Evolutionary conservation across 1,284 basidiomycete genomes (phyloP).

Genomic region (Leccinum cinnamomeum): DNA sequence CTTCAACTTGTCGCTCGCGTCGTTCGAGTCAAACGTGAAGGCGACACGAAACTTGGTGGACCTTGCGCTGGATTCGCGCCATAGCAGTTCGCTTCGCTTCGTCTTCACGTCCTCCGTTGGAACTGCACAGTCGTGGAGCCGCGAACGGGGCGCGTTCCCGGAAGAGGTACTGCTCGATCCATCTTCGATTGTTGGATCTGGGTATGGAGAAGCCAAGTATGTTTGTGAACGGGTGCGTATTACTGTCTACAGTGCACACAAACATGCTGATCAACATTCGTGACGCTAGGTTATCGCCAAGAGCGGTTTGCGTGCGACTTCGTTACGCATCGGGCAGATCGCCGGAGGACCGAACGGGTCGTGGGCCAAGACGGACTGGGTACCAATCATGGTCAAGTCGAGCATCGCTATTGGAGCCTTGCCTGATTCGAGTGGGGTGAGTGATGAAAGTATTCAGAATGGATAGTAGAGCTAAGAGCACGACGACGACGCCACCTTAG

Average conservation of each 20-base stretch:
- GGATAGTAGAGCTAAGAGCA: slow-evolving; percentile 1
- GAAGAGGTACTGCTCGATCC: slow-evolving; percentile 11
- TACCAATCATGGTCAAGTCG: slow-evolving; percentile 35
- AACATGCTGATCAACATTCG: background rate
- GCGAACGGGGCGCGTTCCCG: slow-evolving; percentile 3
- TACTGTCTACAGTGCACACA: background rate
- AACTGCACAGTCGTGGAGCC: slow-evolving; percentile 8
- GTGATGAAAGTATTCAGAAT: background rate
- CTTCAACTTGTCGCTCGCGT: slow-evolving; percentile 11
- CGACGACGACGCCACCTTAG: slow-evolving; percentile 6
- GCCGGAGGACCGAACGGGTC: slow-evolving; percentile 29
- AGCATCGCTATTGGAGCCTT: slow-evolving; percentile 24
- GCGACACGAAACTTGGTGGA: slow-evolving; percentile 10
- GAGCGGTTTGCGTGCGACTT: slow-evolving; percentile 26
- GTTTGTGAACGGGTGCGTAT: slow-evolving; percentile 11
- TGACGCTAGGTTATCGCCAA: slow-evolving; percentile 24
- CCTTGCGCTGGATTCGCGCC: slow-evolving; percentile 6
- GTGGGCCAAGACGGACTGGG: slow-evolving; percentile 37
- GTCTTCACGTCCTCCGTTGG: slow-evolving; percentile 11
- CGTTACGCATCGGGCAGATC: slow-evolving; percentile 37
- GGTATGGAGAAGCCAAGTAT: slow-evolving; percentile 14
- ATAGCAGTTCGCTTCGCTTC: slow-evolving; percentile 1
- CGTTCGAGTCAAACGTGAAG: slow-evolving; percentile 8
- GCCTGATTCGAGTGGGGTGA: slow-evolving; percentile 12
- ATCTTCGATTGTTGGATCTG: background rate